These are phyloP conservation scores for Microcera coccophila DNA, from an alignment of 2,329 filamentous ascomycete species.

Conservation along the genomic window DNA sequence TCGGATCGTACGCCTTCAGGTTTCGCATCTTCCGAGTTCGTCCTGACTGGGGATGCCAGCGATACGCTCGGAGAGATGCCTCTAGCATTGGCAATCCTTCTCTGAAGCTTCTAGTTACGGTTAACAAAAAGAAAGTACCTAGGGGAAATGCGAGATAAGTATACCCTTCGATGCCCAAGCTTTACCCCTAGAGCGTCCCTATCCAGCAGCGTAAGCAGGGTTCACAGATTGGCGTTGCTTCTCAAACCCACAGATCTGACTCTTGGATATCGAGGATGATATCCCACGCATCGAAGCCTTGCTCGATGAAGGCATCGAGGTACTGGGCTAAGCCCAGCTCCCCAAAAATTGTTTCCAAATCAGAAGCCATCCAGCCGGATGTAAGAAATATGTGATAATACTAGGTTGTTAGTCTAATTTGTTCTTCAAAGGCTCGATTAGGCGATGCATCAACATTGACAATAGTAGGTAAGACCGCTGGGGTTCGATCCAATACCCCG, in stretches of 20 bases:
- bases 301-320: slow-evolving; percentile 65
- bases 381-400: slow-evolving; percentile 8
- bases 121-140: slow-evolving; percentile 12
- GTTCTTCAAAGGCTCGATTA: background rate
- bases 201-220: slow-evolving; percentile 4
- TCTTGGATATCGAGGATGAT: slow-evolving; percentile 81
- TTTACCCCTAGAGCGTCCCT: slow-evolving; percentile 74
- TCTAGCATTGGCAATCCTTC: slow-evolving; percentile 71
- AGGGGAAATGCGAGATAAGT: slow-evolving; percentile 24
- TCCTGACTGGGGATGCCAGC: slow-evolving; percentile 46
- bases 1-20: slow-evolving; percentile 52
- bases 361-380: slow-evolving; percentile 45
- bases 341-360: slow-evolving; percentile 62
- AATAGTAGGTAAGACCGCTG: no score
- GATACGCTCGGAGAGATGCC: slow-evolving; percentile 55
- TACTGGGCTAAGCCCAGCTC: slow-evolving; percentile 79
- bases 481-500: no score
- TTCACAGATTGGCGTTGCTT: slow-evolving; percentile 10
- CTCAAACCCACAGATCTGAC: slow-evolving; percentile 65
- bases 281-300: slow-evolving; percentile 83
- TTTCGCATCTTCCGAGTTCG: slow-evolving; percentile 52
- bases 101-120: slow-evolving; percentile 69
- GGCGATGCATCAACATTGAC: slow-evolving; percentile 4
- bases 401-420: background rate
- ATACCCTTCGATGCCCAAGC: slow-evolving; percentile 73